Percentiles rank a stretch among this genome's conserved stretches.
These are phyloP conservation scores for Leccinum olivaceoglutinosum DNA, from an alignment of 1,284 basidiomycete genomes.

Conservation along the genomic window DNA sequence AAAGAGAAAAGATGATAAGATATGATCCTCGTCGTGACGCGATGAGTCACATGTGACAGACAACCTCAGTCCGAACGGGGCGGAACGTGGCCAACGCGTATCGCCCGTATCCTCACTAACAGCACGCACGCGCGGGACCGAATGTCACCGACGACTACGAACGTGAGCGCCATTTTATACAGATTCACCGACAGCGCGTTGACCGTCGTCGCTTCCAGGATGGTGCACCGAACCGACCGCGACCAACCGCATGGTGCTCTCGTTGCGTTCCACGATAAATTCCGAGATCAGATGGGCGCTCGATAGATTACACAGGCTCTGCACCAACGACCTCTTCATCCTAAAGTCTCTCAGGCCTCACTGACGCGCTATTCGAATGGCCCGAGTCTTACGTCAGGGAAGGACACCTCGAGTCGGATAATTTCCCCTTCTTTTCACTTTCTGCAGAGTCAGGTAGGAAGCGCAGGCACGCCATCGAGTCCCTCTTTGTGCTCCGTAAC, in stretches of 20 bases:
- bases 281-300: conserved; percentile 7
- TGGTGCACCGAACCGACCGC: too few species aligned
- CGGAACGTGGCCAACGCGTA: conserved; percentile 14
- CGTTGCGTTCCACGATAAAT: too few species aligned
- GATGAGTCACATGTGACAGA: too few species aligned
- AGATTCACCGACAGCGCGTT: too few species aligned
- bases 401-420: conserved; percentile 42
- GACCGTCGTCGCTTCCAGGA: too few species aligned
- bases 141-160: conserved; percentile 71
- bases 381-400: conserved; percentile 68
- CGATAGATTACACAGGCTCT: too few species aligned
- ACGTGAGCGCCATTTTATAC: conserved; percentile 38
- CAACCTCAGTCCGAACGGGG: conserved; percentile 8
- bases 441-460: conserved; percentile 45
- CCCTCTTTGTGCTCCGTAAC: conserved; percentile 73
- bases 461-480: conserved; percentile 66
- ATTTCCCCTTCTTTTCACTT: conserved; percentile 48
- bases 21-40: too few species aligned
- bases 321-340: too few species aligned
- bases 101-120: conserved; percentile 23
- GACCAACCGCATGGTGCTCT: too few species aligned
- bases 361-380: conserved; percentile 77
- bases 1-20: too few species aligned
- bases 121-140: conserved; percentile 28
- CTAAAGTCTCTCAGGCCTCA: conserved; percentile 56